Conservation (phyloP, 306 rosid species). For the Quercus aquifolioides region DNA sequence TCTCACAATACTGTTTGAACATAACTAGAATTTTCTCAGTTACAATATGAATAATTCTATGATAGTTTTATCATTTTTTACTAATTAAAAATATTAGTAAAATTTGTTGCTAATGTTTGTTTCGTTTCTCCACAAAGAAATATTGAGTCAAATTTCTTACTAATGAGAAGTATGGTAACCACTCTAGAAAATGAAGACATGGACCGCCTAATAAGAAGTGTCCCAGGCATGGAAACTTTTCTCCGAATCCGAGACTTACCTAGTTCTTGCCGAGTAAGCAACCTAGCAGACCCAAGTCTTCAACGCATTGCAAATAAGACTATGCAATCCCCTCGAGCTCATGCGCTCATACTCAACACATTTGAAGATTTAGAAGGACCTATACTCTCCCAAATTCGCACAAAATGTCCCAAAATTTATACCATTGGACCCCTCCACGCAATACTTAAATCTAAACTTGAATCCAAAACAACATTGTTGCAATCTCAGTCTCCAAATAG, state of each 20-base stretch:
- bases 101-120: too few species aligned
- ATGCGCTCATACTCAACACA: conserved; percentile 49
- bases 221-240: conserved; percentile 35
- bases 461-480: neutral
- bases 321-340: conserved; percentile 16
- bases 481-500: neutral
- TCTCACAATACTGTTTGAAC: too few species aligned
- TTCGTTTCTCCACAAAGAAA: too few species aligned
- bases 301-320: neutral
- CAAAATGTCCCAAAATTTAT: conserved; percentile 23
- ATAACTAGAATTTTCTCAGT: too few species aligned
- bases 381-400: conserved; percentile 19
- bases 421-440: conserved; percentile 37
- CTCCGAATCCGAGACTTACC: conserved; percentile 44
- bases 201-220: conserved; percentile 35
- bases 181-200: conserved; percentile 45
- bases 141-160: neutral
- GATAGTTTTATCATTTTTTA: too few species aligned
- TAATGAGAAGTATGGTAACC: neutral
- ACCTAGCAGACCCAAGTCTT: neutral
- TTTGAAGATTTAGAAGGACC: conserved; percentile 62
- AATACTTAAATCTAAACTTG: conserved; percentile 13
- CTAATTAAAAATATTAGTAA: too few species aligned
- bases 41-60: too few species aligned
- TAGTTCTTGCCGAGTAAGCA: neutral